Evolutionary conservation across 2,329 filamentous ascomycete genomes (phyloP), one percentile per base, ranked within the genome.

Genomic region (Sclerotinia borealis): DNA sequence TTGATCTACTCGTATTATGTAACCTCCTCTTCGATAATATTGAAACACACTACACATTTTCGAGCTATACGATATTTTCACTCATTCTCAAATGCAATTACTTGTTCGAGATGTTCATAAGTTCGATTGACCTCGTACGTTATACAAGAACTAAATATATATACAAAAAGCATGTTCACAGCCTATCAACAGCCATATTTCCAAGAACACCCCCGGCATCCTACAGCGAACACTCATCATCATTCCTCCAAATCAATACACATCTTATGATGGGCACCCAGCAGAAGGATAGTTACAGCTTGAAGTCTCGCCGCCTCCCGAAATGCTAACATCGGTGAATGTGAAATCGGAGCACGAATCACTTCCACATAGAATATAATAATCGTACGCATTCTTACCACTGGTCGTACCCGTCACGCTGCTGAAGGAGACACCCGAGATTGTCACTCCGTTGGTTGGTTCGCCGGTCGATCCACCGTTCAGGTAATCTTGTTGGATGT

Each of bases 401-500:
- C 27, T 65, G 48, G 83, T 78, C 1, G 68, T 69, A 27, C 81
- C 81, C 2, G 69, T 77, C 63, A 83, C 75, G 58, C 76, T 72
- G 52, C 73, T 71, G 64, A 84, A 72, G 2, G 75, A 79, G 4
- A 84, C 66, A 19, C 76, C 77, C 6, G 80, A 82, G 71, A 84
- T 83, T 10, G 79, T 81, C 17, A 84, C 79, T 27, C 81, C 66
- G 8, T 66, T 66, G 0, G 70, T 70, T n/a, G 70, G 67, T 0
- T 52, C 63, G 4, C 69, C 70, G 1, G 68, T 72, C 17, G 70
- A 61, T 15, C 64, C 65, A 7, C 68, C 68, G 50, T 72, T 71
- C 64, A 69, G 59, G 51, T 83, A 83, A 71, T 85, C 82, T 75
- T 87, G 84, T 73, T 85, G 77, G 63, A 86, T 79, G 56, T 85